Evolutionary conservation across 2,329 filamentous ascomycete genomes (phyloP).

Genomic region (Fusarium tupiense): DNA sequence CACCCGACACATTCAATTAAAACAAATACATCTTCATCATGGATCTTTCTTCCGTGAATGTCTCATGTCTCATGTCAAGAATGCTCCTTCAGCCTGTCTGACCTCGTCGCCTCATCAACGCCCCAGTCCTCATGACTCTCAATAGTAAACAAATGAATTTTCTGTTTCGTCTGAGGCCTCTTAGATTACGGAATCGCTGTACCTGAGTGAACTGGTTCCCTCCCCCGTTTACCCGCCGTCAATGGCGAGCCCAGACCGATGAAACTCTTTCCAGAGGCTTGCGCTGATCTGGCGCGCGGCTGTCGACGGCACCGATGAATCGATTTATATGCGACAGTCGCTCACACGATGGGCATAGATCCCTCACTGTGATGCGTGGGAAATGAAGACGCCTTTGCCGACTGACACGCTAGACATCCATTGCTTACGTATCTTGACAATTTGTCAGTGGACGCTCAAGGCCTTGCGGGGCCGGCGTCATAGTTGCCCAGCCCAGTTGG

Average conservation of each 20-base stretch:
- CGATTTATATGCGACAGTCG: not conserved
- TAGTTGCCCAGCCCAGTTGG: conserved; percentile 2
- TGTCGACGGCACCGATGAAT: conserved; percentile 2
- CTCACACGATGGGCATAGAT: not conserved
- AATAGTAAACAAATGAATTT: conserved; percentile 9
- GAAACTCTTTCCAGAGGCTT: not conserved
- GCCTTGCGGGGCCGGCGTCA: not conserved
- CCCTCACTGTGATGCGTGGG: not conserved
- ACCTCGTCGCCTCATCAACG: conserved; percentile 23
- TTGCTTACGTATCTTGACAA: not conserved
- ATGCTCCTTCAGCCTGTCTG: conserved; percentile 14
- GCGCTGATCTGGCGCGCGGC: not conserved
- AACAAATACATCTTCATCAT: conserved; percentile 1
- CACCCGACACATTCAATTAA: conserved; percentile 10
- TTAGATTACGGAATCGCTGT: not conserved
- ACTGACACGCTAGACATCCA: not conserved
- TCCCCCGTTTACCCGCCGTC: conserved; percentile 1
- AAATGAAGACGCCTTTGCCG: not conserved
- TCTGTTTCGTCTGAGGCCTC: not conserved
- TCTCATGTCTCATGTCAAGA: conserved; percentile 35
- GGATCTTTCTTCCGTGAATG: not conserved
- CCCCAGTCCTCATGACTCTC: not conserved
- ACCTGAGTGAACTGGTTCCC: not conserved
- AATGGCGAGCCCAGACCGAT: conserved; percentile 1
- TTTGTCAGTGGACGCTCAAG: not conserved